Evolutionary conservation across 2,329 filamentous ascomycete species (phyloP).

Genomic region (Volutella citrinella): DNA sequence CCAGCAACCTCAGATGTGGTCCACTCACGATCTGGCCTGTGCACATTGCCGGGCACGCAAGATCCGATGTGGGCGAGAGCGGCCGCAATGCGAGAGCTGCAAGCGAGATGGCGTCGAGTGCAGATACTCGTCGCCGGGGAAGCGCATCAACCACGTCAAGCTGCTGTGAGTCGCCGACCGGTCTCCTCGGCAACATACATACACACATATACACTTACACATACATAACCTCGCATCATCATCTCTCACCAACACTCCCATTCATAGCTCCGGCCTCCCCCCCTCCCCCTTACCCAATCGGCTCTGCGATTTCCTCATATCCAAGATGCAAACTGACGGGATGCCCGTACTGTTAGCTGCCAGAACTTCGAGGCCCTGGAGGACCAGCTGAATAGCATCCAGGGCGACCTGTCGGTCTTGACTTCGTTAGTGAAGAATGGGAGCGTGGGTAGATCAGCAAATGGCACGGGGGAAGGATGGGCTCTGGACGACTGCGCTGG

Average conservation of each 20-base stretch:
- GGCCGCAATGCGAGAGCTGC: conserved; percentile 26
- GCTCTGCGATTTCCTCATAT: conserved; percentile 17
- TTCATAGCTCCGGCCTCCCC: too few relatives aligned
- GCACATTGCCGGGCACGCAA: conserved; percentile 26
- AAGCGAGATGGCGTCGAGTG: conserved; percentile 27
- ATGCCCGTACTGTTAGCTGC: too few relatives aligned
- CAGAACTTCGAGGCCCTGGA: conserved; percentile 27
- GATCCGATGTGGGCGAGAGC: conserved; percentile 25
- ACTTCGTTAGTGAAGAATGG: conserved; percentile 23
- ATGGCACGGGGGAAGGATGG: conserved; percentile 10
- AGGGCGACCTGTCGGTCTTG: conserved; percentile 23
- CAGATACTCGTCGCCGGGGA: conserved; percentile 26
- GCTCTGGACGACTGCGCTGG: conserved; percentile 3
- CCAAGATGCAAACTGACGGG: too few relatives aligned
- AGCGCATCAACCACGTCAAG: conserved; percentile 27
- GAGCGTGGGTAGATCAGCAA: conserved; percentile 9
- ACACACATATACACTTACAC: too few relatives aligned
- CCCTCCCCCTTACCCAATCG: too few relatives aligned
- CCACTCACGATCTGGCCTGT: conserved; percentile 25
- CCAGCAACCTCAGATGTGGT: conserved; percentile 25
- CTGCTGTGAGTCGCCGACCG: conserved; percentile 21
- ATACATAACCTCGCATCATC: too few relatives aligned
- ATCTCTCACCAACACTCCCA: too few relatives aligned
- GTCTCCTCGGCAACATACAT: not conserved
- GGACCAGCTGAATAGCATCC: conserved; percentile 23